Percentiles rank a stretch among this genome's conserved stretches.
phyloP scores from a whole-genome alignment of 495 filamentous ascomycete genomes.

The Penicillium paradoxum region DNA sequence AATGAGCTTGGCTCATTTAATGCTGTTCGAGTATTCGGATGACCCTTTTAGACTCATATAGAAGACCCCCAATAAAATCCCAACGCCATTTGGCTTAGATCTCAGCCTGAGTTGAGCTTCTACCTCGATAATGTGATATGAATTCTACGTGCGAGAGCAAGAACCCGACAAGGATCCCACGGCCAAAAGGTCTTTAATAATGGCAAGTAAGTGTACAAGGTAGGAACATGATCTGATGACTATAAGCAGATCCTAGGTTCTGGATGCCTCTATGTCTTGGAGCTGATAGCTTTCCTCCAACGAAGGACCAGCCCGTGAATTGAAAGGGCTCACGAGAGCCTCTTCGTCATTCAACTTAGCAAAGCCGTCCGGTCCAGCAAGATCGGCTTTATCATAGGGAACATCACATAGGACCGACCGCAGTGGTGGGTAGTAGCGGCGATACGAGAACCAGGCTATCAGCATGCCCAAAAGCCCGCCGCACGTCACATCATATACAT shows the following conservation, averaged over 20 bases:
- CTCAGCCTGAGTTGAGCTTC: too few relatives aligned
- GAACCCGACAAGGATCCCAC: too few relatives aligned
- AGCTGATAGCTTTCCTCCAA: conserved; percentile 28
- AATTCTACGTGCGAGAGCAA: too few relatives aligned
- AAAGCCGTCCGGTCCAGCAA: conserved; percentile 31
- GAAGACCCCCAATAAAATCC: too few relatives aligned
- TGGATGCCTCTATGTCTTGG: conserved; percentile 10
- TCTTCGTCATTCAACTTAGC: conserved; percentile 49
- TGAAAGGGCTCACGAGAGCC: conserved; percentile 16
- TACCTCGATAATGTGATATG: too few relatives aligned
- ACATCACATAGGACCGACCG: conserved; percentile 45
- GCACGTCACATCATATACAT: conserved; percentile 82
- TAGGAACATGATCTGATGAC: background rate
- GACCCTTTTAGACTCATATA: background rate
- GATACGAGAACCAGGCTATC: conserved; percentile 78
- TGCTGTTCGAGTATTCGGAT: background rate
- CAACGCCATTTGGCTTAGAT: too few relatives aligned
- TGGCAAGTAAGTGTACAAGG: background rate
- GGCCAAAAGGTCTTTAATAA: too few relatives aligned
- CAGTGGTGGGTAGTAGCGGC: conserved; percentile 60
- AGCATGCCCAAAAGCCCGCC: conserved; percentile 69
- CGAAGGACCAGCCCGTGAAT: conserved; percentile 8
- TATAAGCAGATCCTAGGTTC: background rate
- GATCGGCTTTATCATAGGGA: conserved; percentile 48
- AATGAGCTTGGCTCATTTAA: conserved; percentile 2